Percentiles rank a stretch among this genome's conserved stretches.
These are phyloP conservation scores for Rhynchosporium graminicola DNA, from an alignment of 2,329 filamentous ascomycete genomes.

Conservation along the genomic window DNA sequence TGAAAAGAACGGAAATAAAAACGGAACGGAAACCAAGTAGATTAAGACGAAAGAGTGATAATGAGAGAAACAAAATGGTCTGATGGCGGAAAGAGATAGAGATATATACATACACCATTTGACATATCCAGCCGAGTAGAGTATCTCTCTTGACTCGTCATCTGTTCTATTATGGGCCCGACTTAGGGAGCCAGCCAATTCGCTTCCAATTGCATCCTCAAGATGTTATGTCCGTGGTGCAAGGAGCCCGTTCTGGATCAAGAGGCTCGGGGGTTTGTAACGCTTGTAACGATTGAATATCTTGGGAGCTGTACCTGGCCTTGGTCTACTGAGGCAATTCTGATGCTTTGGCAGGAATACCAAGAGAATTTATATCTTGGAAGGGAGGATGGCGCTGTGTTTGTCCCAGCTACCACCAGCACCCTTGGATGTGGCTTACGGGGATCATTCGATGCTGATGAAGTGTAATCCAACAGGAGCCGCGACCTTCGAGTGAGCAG, in stretches of 20 bases:
- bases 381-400: slow-evolving; percentile 6
- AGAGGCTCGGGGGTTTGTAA: slow-evolving; percentile 5
- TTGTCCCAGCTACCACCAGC: slow-evolving; percentile 12
- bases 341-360: slow-evolving; percentile 13
- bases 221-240: slow-evolving; percentile 5
- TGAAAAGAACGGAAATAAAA: slow-evolving; percentile 9
- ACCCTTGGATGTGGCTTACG: background rate
- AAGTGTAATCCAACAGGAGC: slow-evolving; percentile 10
- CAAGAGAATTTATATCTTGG: slow-evolving; percentile 9
- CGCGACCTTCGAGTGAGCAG: background rate
- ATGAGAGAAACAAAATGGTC: slow-evolving; percentile 14
- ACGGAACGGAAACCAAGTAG: slow-evolving; percentile 8
- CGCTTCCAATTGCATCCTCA: background rate
- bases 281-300: slow-evolving; percentile 15
- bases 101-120: slow-evolving; percentile 6
- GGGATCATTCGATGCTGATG: slow-evolving; percentile 1
- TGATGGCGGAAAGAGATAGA: slow-evolving; percentile 5
- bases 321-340: background rate
- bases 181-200: slow-evolving; percentile 1
- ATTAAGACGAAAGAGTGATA: slow-evolving; percentile 4
- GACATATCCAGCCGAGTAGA: background rate
- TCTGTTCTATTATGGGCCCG: background rate
- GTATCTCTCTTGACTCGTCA: slow-evolving; percentile 7
- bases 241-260: slow-evolving; percentile 6
- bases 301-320: slow-evolving; percentile 6